A percentile compares a stretch with the other conserved stretches of the same genome.
Evolutionary conservation across 495 filamentous ascomycete species (phyloP).

Genomic region (Penicillium argentinense): DNA sequence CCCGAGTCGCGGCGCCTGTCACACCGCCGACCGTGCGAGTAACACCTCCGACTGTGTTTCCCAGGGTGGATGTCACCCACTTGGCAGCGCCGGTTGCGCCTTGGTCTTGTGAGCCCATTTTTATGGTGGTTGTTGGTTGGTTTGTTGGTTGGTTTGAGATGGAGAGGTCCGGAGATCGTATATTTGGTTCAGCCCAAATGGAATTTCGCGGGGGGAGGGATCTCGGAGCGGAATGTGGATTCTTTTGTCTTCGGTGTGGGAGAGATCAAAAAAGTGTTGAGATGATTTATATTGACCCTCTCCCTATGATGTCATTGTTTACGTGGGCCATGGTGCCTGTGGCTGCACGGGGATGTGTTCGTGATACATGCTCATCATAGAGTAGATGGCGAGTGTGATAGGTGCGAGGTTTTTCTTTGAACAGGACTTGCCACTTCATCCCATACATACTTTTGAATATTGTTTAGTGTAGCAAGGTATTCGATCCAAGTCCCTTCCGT

Average conservation of each 20-base stretch:
- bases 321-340: conserved; percentile 14
- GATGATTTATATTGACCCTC: not conserved
- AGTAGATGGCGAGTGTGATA: not conserved
- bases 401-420: too few species aligned
- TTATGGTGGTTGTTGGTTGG: conserved; percentile 13
- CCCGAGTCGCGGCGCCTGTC: conserved; percentile 64
- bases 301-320: conserved; percentile 24
- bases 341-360: conserved; percentile 10
- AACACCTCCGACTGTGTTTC: conserved; percentile 62
- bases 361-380: not conserved
- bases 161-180: not conserved
- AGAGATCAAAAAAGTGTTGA: too few species aligned
- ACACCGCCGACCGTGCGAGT: conserved; percentile 69
- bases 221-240: not conserved
- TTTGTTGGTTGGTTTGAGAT: not conserved
- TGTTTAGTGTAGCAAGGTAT: too few species aligned
- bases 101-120: conserved; percentile 28
- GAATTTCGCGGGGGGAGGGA: too few species aligned
- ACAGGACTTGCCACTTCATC: too few species aligned
- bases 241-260: not conserved
- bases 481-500: too few species aligned
- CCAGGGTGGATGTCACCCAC: conserved; percentile 52
- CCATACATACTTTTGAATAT: too few species aligned
- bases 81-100: conserved; percentile 43
- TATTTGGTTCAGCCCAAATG: too few species aligned